Evolutionary conservation across 441 rosid species (phyloP).

Genomic region (Populus hybrid): DNA sequence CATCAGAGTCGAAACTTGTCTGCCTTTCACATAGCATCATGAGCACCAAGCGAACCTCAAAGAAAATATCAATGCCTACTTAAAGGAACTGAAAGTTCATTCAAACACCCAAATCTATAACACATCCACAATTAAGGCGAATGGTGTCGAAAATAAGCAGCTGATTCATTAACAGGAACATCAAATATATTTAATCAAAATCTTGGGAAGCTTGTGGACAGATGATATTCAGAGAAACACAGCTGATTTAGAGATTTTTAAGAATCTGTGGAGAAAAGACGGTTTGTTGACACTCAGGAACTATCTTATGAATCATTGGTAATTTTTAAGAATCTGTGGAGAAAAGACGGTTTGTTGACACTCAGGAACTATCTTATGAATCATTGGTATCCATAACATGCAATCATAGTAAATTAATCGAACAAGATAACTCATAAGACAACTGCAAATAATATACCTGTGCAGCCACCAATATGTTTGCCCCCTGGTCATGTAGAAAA

Average conservation of each 20-base stretch:
- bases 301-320: background rate
- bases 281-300: background rate
- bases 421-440: background rate
- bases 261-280: background rate
- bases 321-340: background rate
- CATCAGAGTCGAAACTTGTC: background rate
- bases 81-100: background rate
- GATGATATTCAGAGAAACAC: background rate
- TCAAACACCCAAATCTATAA: background rate
- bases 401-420: background rate
- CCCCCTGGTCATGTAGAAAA: conserved; percentile 56
- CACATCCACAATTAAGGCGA: background rate
- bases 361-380: background rate
- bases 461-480: conserved; percentile 82
- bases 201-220: background rate
- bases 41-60: too few species aligned
- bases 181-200: background rate
- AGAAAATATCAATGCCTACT: background rate
- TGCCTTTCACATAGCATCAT: background rate
- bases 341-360: background rate
- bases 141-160: background rate
- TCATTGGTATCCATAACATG: background rate
- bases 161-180: background rate
- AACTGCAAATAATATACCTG: conserved; percentile 45
- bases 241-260: background rate